These are phyloP conservation scores for Rhododendron molle DNA, from an alignment of 148 eudicot species.

Conservation along the genomic window DNA sequence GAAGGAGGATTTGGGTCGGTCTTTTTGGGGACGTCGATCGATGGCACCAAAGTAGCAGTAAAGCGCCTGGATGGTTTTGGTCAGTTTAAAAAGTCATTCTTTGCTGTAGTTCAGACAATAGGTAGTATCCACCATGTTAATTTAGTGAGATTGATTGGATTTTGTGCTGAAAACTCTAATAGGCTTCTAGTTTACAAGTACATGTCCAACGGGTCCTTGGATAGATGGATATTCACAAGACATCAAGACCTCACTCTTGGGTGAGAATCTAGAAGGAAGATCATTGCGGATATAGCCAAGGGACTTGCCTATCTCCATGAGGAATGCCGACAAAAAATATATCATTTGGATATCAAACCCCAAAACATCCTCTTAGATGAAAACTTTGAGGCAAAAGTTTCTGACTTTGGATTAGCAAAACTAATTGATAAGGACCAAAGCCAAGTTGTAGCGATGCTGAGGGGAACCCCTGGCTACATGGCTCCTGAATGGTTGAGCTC, in stretches of 20 bases:
- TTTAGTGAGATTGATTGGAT: too few relatives aligned
- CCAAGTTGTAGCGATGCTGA: slow-evolving; percentile 1
- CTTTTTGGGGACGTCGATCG: neutral
- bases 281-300: slow-evolving; percentile 11
- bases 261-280: slow-evolving; percentile 5
- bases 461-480: slow-evolving; percentile 16
- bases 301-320: slow-evolving; percentile 18
- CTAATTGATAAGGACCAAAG: slow-evolving; percentile 14
- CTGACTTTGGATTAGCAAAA: slow-evolving; percentile 16
- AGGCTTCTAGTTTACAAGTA: neutral
- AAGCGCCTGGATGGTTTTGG: slow-evolving; percentile 7
- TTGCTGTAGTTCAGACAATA: too few relatives aligned
- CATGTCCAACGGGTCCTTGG: slow-evolving; percentile 13
- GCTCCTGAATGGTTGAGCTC: slow-evolving; percentile 20
- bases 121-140: too few relatives aligned
- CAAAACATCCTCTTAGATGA: slow-evolving; percentile 15
- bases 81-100: neutral
- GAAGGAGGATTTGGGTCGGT: slow-evolving; percentile 10
- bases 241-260: neutral
- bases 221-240: slow-evolving; percentile 8
- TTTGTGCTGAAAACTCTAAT: too few relatives aligned
- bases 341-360: slow-evolving; percentile 8
- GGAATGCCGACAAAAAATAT: too few relatives aligned
- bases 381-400: neutral
- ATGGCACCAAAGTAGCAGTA: slow-evolving; percentile 2